Percentiles rank a stretch among this genome's conserved stretches.
These are phyloP conservation scores for Plantago ovata DNA, from an alignment of 257 asterid species.

Conservation along the genomic window DNA sequence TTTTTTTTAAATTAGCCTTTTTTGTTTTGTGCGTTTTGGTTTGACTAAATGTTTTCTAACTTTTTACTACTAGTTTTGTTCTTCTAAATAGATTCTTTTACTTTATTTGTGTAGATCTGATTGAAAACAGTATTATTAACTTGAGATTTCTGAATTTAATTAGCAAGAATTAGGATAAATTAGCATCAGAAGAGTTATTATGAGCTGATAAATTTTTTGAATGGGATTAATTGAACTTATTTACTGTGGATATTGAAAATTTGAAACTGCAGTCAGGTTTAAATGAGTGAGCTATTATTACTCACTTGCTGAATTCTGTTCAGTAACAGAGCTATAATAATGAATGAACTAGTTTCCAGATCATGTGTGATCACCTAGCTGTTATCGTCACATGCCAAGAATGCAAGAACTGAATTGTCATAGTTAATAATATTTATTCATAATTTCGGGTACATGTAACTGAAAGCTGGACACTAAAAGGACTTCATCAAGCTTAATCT, in stretches of 20 bases:
- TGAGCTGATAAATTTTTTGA: constrained; percentile 17
- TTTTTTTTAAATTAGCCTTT: neutral
- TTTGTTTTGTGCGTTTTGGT: constrained; percentile 2
- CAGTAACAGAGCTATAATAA: constrained; percentile 2
- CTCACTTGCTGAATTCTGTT: neutral
- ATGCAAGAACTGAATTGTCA: constrained; percentile 18
- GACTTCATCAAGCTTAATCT: constrained; percentile 12
- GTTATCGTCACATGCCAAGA: constrained; percentile 18
- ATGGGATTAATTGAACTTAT: constrained; percentile 12
- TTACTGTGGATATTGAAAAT: constrained; percentile 5
- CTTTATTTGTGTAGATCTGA: constrained; percentile 10
- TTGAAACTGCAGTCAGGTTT: constrained; percentile 11
- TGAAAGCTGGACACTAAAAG: constrained; percentile 5
- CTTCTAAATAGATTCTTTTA: too few species aligned
- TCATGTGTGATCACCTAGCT: constrained; percentile 20
- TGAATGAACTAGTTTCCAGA: constrained; percentile 20
- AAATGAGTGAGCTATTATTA: neutral
- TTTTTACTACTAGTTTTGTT: neutral
- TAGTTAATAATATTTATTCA: constrained; percentile 27
- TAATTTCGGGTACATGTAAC: constrained; percentile 25
- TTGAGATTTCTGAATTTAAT: neutral
- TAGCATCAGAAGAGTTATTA: constrained; percentile 1
- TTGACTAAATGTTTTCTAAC: too few species aligned
- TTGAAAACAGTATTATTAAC: neutral
- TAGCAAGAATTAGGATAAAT: constrained; percentile 10